Conservation (phyloP, 2,329 filamentous ascomycete species). For the Aspergillus sclerotialis region DNA sequence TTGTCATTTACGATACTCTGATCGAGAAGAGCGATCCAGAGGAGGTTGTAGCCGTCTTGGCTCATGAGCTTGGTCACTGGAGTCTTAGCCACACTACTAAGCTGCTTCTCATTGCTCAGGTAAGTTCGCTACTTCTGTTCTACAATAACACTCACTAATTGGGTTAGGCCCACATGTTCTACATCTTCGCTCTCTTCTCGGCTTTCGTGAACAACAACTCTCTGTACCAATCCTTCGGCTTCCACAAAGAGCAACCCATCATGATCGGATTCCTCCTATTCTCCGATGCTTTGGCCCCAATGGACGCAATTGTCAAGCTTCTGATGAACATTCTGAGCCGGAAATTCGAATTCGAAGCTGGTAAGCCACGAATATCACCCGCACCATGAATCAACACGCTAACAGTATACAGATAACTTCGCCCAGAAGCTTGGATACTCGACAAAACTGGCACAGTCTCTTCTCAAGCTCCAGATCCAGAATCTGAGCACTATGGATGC, state of each 20-base stretch:
- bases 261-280: slow-evolving; percentile 97
- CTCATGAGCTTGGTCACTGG: slow-evolving; percentile 97
- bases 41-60: slow-evolving; percentile 90
- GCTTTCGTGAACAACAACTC: slow-evolving; percentile 95
- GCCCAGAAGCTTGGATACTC: slow-evolving; percentile 78
- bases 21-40: slow-evolving; percentile 90
- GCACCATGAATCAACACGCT: slow-evolving; percentile 10
- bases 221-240: slow-evolving; percentile 86
- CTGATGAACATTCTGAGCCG: slow-evolving; percentile 93
- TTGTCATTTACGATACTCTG: slow-evolving; percentile 96
- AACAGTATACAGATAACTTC: slow-evolving; percentile 60
- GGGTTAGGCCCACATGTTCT: slow-evolving; percentile 77
- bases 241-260: slow-evolving; percentile 73
- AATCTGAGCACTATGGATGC: slow-evolving; percentile 98
- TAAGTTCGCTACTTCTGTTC: slow-evolving; percentile 35
- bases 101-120: slow-evolving; percentile 78
- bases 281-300: slow-evolving; percentile 89
- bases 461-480: slow-evolving; percentile 97
- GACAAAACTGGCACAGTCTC: slow-evolving; percentile 71
- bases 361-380: slow-evolving; percentile 31
- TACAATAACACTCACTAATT: slow-evolving; percentile 2
- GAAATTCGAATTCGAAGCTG: slow-evolving; percentile 92
- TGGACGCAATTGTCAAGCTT: slow-evolving; percentile 91
- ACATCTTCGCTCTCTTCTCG: slow-evolving; percentile 93
- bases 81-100: slow-evolving; percentile 90